Percentiles rank a stretch among this genome's conserved stretches.
Conservation (phyloP, 192 early-diverging fungal species). For the Chytriomyces hyalinus region DNA sequence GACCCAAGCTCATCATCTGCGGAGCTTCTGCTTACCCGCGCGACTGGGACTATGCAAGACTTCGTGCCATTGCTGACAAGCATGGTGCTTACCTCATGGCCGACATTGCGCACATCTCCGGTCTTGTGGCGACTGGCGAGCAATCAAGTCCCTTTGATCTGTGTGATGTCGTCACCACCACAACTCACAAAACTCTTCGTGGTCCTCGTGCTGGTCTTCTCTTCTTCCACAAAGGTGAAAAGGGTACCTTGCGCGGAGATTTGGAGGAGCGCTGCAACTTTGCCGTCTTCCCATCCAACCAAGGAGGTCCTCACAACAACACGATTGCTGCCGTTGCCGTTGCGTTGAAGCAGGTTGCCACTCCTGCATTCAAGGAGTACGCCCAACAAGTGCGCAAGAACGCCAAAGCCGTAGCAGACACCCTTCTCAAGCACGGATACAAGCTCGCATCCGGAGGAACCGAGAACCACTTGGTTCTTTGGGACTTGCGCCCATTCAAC, state of each 20-base stretch:
- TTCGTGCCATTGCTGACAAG: conserved; percentile 93
- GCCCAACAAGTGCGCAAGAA: conserved; percentile 96
- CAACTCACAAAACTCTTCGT: conserved; percentile 99
- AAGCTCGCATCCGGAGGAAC: conserved; percentile 94
- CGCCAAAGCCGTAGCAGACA: conserved; percentile 81
- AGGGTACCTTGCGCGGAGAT: conserved; percentile 68
- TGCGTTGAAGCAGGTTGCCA: conserved; percentile 94
- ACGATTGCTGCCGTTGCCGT: conserved; percentile 98
- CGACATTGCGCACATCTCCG: conserved; percentile 99
- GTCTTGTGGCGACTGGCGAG: conserved; percentile 91
- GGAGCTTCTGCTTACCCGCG: conserved; percentile 98
- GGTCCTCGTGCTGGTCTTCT: conserved; percentile 99
- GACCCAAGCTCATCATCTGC: conserved; percentile 98
- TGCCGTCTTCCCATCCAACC: conserved; percentile 99
- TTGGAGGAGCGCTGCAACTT: conserved; percentile 96
- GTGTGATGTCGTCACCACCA: conserved; percentile 99
- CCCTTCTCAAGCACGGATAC: conserved; percentile 82
- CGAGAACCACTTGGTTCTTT: conserved; percentile 97
- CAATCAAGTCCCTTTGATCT: conserved; percentile 91
- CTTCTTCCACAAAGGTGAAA: conserved; percentile 92
- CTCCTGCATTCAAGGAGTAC: conserved; percentile 92
- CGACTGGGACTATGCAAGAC: conserved; percentile 97
- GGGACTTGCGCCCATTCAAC: conserved; percentile 91
- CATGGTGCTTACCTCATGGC: conserved; percentile 95
- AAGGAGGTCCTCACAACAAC: conserved; percentile 99